phyloP scores from a whole-genome alignment of 805 yeast genomes.

The Cyberlindnera bimundalis region DNA sequence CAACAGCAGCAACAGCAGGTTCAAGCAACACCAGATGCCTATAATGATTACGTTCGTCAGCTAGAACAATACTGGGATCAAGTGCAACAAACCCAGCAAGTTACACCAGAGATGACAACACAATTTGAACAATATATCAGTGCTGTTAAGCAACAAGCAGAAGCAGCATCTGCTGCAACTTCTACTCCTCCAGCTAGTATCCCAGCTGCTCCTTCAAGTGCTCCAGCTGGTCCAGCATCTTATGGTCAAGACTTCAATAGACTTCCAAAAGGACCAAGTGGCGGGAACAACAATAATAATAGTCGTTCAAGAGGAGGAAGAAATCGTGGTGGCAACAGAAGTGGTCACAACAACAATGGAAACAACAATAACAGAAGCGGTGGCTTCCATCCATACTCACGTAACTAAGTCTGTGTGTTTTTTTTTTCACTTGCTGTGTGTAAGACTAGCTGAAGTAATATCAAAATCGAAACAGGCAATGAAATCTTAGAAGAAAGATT shows the following conservation, averaged over 20 bases:
- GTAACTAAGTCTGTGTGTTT: constrained; percentile 10
- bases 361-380: constrained; percentile 21
- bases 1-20: constrained; percentile 12
- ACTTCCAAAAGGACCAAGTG: constrained; percentile 4
- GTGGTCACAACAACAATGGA: constrained; percentile 5
- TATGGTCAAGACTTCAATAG: constrained; percentile 18
- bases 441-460: too few relatives aligned
- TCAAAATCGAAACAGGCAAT: too few relatives aligned
- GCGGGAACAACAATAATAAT: neutral
- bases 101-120: constrained; percentile 7
- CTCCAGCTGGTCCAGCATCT: constrained; percentile 11
- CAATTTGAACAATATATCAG: constrained; percentile 7
- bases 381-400: constrained; percentile 42
- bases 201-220: constrained; percentile 1
- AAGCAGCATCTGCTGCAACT: constrained; percentile 1
- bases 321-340: constrained; percentile 11
- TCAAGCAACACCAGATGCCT: constrained; percentile 43
- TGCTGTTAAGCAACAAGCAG: constrained; percentile 10
- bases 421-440: too few relatives aligned
- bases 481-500: too few relatives aligned
- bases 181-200: neutral
- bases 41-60: constrained; percentile 61
- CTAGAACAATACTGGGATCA: constrained; percentile 59
- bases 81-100: constrained; percentile 13
- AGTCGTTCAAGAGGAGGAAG: constrained; percentile 10